These are phyloP conservation scores for Artemisia tridentata DNA, from an alignment of 129 eudicot species.

Conservation along the genomic window DNA sequence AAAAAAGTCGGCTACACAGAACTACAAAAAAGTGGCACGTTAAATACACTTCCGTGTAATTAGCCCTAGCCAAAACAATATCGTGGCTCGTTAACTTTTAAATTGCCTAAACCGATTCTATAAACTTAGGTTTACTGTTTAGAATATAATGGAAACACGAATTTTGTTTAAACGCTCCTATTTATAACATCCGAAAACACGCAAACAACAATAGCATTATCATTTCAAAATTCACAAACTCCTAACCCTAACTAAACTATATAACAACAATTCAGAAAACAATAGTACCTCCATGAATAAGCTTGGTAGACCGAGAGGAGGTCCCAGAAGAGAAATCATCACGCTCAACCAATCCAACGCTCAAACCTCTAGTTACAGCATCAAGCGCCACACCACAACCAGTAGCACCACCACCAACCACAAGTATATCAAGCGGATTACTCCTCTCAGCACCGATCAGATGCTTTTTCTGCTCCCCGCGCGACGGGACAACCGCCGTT, in stretches of 20 bases:
- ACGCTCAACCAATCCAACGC: constrained; percentile 91
- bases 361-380: constrained; percentile 82
- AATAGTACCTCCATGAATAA: constrained; percentile 80
- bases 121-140: too few relatives aligned
- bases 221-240: too few relatives aligned
- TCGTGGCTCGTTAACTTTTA: background rate
- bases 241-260: too few relatives aligned
- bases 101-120: background rate
- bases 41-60: too few relatives aligned
- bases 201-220: too few relatives aligned
- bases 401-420: constrained; percentile 91
- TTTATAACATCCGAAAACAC: too few relatives aligned
- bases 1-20: too few relatives aligned
- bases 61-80: too few relatives aligned
- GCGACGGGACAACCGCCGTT: too few relatives aligned
- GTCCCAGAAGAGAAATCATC: constrained; percentile 93
- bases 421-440: constrained; percentile 80
- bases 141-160: too few relatives aligned
- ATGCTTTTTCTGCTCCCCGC: background rate
- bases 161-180: too few relatives aligned
- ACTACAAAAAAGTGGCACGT: too few relatives aligned
- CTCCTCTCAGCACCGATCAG: background rate
- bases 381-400: constrained; percentile 94
- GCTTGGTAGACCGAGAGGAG: constrained; percentile 80
- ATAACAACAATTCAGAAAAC: background rate